Base-by-base conservation (phyloP, 805 yeast genomes). In the Myxozyma kluyveri region DNA sequence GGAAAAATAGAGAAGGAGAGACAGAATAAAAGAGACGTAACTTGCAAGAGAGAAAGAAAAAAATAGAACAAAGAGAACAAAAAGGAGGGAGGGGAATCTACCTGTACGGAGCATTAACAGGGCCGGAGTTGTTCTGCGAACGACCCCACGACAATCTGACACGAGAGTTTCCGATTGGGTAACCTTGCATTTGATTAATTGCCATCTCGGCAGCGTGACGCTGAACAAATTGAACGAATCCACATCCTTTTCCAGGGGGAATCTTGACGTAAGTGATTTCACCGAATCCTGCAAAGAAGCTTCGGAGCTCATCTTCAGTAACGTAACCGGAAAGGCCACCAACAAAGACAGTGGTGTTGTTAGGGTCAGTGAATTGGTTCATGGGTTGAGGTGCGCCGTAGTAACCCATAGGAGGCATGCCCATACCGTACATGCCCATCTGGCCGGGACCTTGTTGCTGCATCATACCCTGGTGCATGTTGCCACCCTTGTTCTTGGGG, bases 91-190 rank as follows among this genome's bases (percentile, higher is more conserved):
- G 45, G 48, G 42, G 35, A 23, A 47, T 49, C 58, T 56, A 59
- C 61, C 62, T 57, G 59, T 67, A 67, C 22, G 68, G 62, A 41
- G 66, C 62, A 37, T 54, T 58, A 46, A 62, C 63, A 4, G 63
- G 57, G 27, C 59, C 63, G 29, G 54, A 59, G 44, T 65, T 63
- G 52, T 58, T 62, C 50, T 69, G 70, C 14, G 86, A 79, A 60
- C 88, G 77, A 27, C 96, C 96, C 96, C 96, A 89, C 47, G 91
- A 83, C 52, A 89, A 76, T 61, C 96, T 75, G 44, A 89, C 82
- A 56, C 91, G 77, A 51, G 87, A 83, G 52, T 87, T 89, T 45
- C 90, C 91, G 61, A 89, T 83, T 33, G 88, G 88, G 65, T 82
- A 87, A 7, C 96, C 96, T 69, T 89, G 96, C 95, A 89, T 85